phyloP scores from a whole-genome alignment of 164 flowering plant genomes.

The Chloranthus sessilifolius region DNA sequence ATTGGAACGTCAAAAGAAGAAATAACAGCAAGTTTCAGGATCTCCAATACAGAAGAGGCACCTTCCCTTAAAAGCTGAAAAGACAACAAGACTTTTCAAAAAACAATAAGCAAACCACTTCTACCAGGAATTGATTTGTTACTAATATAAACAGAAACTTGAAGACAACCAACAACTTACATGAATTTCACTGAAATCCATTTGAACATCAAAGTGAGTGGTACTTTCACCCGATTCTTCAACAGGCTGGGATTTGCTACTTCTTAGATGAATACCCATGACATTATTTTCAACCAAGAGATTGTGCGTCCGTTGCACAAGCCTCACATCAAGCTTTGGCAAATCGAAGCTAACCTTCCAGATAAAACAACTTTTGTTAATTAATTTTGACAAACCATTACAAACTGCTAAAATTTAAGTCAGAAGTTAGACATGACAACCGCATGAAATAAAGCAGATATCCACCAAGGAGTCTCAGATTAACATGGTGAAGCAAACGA shows the following conservation, averaged over 20 bases:
- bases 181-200: constrained; percentile 98
- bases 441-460: neutral
- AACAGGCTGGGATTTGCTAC: constrained; percentile 57
- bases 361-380: constrained; percentile 24
- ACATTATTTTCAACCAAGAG: constrained; percentile 70
- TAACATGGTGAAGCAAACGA: no score
- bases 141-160: constrained; percentile 11
- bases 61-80: constrained; percentile 83
- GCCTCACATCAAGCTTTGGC: constrained; percentile 77
- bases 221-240: constrained; percentile 86
- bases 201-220: constrained; percentile 75
- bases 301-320: constrained; percentile 51
- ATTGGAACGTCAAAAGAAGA: constrained; percentile 66
- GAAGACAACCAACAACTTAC: constrained; percentile 36
- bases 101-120: constrained; percentile 12
- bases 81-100: no score
- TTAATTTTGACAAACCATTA: constrained; percentile 8
- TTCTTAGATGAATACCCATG: constrained; percentile 75
- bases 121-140: neutral
- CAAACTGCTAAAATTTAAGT: no score
- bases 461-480: neutral
- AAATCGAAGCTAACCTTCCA: constrained; percentile 70
- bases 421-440: no score
- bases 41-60: constrained; percentile 72
- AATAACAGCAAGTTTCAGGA: constrained; percentile 70